Base-by-base conservation (phyloP, 805 yeast genomes). In the Metschnikowia arizonensis region DNA sequence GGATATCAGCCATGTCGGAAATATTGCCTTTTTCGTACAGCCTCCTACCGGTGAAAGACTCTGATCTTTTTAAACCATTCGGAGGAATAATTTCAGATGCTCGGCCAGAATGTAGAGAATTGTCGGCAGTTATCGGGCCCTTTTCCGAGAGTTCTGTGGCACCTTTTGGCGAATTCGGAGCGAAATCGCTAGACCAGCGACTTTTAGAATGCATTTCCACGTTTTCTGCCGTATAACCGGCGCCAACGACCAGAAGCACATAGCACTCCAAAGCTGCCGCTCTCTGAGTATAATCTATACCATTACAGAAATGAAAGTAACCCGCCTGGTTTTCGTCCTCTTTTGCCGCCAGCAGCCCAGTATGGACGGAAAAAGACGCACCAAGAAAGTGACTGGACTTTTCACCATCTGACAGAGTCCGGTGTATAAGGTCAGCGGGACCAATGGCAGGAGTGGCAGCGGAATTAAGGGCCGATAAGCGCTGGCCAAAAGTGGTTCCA, bases 311-410 rank as follows among this genome's bases (percentile, higher is more conserved):
- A 51, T 70, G 74, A 49, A 64, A 70, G 48, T 51, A 61, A 0
- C 74, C 76, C 4, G 68, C 56, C 49, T 67, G 69, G 5, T 72
- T 73, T 38, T 69, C 75, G 31, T 64, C 71, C 24, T 61, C 62
- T 40, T 56, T 58, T 3, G 46, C 47, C 25, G 44, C 41, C 29
- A 23, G 24, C 14, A 25, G 21, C 4, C 50, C 51, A 7, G 30
- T 33, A 4, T 26, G 34, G 18, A 26, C 33, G 14, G 49, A 50
- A 46, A 68, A 69, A 29, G 64, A 65, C 45, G 65, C 59, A 33
- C 56, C 50, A 26, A 52, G 47, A 48, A 57, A 66, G 25, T 52
- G 57, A 7, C 60, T 52, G 12, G 66, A 59, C 29, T 62, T 50
- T 9, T 62, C 51, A 2, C 73, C 72, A 38, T 50, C 60, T 50